phyloP scores from a whole-genome alignment of 163 green algal species.

The Volvox carteri region DNA sequence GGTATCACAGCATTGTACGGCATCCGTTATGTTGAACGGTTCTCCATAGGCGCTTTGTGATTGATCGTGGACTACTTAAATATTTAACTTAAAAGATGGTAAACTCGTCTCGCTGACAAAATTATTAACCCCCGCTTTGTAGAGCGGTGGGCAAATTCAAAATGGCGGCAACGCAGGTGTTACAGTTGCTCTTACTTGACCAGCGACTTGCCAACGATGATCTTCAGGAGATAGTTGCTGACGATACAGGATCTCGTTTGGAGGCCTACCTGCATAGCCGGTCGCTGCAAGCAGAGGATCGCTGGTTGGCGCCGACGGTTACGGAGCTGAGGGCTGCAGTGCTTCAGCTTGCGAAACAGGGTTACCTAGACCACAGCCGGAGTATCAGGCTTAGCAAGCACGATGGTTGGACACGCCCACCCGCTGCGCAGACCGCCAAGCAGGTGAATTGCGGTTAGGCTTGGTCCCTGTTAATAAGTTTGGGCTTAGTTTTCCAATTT shows the following conservation, averaged over 20 bases:
- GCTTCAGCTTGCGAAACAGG: constrained; percentile 24
- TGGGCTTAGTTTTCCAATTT: too few species aligned
- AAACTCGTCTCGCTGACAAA: neutral
- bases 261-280: neutral
- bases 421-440: neutral
- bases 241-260: neutral
- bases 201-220: neutral
- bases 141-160: constrained; percentile 18
- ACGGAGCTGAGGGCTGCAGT: neutral
- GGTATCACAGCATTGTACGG: too few species aligned
- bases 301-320: neutral
- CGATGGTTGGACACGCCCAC: neutral
- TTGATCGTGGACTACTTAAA: too few species aligned
- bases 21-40: too few species aligned
- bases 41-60: too few species aligned
- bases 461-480: too few species aligned
- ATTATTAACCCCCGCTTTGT: neutral
- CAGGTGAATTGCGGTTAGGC: too few species aligned
- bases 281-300: neutral
- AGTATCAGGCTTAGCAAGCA: constrained; percentile 1
- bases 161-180: neutral
- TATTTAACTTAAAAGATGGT: too few species aligned
- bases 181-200: constrained; percentile 12
- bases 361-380: constrained; percentile 33
- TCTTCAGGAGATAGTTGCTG: neutral